Evolutionary conservation across 164 flowering plant species (phyloP), one percentile per base, ranked within the genome.

Genomic region (Dillenia suffruticosa): DNA sequence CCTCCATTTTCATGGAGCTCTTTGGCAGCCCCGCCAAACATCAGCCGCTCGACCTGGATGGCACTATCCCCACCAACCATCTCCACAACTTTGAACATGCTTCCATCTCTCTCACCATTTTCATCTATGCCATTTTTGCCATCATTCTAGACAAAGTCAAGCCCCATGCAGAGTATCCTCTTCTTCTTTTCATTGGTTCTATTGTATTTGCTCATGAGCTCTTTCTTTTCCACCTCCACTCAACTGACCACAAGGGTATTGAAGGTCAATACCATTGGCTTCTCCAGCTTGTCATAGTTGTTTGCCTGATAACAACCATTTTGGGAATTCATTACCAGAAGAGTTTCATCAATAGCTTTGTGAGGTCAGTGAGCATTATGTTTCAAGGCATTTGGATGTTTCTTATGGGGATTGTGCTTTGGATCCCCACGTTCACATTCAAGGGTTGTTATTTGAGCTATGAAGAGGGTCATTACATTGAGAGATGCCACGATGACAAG

Each of bases 351-450:
- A 63, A 84, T 11, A 81, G 89, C 59, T 89, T 83, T 63, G 77
- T 86, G 5, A 78, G 96, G 73, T 89, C 96, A 0, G 15, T 81
- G 0, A 81, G 91, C 58, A 82, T 92, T 17, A 0, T 78, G 3
- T 83, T 80, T 59, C 95, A 87, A 72, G 98, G 96, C 2, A 54
- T 80, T 14, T 92, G 98, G 96, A 65, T 87, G 9, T 77, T 81
- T 44, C 56, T 83, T 49, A 84, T 82, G 89, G 98, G 96, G 17
- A 68, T 79, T 63, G 71, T 79, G 83, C 78, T 92, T 14, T 92
- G 90, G 90, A 88, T 85, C 0, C 97, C 94, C 1, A 51, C 22
- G 9, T 65, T 86, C 17, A 68, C 84, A 0, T 77, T 88, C 0
- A 88, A 88, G 64, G 94, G 87, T 4, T 90, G 94, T 17, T 74